Percentiles rank a stretch among this genome's conserved stretches.
These are phyloP conservation scores for Podospora sp. DNA, from an alignment of 495 filamentous ascomycete species.

Conservation along the genomic window DNA sequence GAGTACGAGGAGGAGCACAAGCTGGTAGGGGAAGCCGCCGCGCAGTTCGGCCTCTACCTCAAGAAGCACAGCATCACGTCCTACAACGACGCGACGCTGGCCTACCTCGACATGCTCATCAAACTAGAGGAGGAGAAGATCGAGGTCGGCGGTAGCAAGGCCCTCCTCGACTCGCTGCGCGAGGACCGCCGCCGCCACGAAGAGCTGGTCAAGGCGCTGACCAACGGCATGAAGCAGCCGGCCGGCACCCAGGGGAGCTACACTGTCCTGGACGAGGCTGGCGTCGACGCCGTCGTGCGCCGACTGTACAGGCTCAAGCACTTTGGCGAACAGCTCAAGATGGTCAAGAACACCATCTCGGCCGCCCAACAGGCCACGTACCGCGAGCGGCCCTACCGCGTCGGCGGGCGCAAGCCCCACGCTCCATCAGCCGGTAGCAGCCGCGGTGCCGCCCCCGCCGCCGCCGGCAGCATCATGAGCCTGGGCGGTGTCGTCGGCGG, in stretches of 20 bases:
- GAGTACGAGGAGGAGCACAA: constrained; percentile 38
- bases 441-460: no score
- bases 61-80: constrained; percentile 40
- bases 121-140: constrained; percentile 24
- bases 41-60: constrained; percentile 43
- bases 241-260: background rate
- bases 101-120: constrained; percentile 43
- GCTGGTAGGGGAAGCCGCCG: constrained; percentile 38
- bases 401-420: constrained; percentile 5
- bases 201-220: constrained; percentile 14
- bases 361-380: constrained; percentile 10
- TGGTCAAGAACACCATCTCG: background rate
- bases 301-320: constrained; percentile 10
- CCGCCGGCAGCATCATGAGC: no score
- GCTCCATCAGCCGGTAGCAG: background rate
- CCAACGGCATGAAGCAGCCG: background rate
- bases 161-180: background rate
- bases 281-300: constrained; percentile 1
- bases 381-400: constrained; percentile 13
- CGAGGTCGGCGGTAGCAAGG: constrained; percentile 2
- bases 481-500: no score
- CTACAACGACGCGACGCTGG: constrained; percentile 45
- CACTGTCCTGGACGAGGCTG: constrained; percentile 3
- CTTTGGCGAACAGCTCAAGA: background rate
- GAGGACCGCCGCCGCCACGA: constrained; percentile 4